A percentile compares a stretch with the other conserved stretches of the same genome.
These are phyloP conservation scores for Coix lacrymajobi DNA, from an alignment of 176 grass and related monocot genomes.

Conservation along the genomic window DNA sequence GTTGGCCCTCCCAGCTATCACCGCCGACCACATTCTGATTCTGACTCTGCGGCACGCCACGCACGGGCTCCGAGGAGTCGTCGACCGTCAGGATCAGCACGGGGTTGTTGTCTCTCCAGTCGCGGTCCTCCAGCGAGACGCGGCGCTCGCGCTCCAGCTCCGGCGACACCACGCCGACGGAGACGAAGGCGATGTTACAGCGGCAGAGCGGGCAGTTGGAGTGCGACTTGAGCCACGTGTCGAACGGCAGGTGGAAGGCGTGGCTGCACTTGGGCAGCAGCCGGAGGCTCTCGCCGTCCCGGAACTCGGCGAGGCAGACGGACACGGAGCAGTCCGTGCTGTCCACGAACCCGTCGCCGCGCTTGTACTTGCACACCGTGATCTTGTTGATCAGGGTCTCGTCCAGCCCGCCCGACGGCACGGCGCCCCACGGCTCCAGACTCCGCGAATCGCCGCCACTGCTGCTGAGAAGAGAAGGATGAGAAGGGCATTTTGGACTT, in stretches of 20 bases:
- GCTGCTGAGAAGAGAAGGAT: too few relatives aligned
- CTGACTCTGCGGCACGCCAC: neutral
- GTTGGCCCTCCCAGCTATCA: neutral
- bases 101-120: conserved; percentile 21
- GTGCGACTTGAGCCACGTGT: conserved; percentile 89
- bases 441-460: conserved; percentile 23
- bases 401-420: conserved; percentile 59
- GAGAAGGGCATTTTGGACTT: too few relatives aligned
- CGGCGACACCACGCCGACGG: conserved; percentile 15
- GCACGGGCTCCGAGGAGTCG: conserved; percentile 4
- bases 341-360: conserved; percentile 51
- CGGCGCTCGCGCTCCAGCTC: conserved; percentile 1
- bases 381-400: conserved; percentile 79
- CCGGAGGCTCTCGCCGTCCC: conserved; percentile 73
- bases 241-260: conserved; percentile 92
- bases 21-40: neutral
- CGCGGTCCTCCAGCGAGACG: conserved; percentile 14
- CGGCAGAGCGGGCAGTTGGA: conserved; percentile 94
- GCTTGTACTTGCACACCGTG: conserved; percentile 71
- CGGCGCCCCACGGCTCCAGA: conserved; percentile 34
- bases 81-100: conserved; percentile 30
- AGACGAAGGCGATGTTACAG: conserved; percentile 49
- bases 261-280: conserved; percentile 88
- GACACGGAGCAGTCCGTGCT: conserved; percentile 84
- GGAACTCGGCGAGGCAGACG: conserved; percentile 94